Evolutionary conservation across 2,329 filamentous ascomycete species (phyloP).

Genomic region (Coniochaeta pulveracea): DNA sequence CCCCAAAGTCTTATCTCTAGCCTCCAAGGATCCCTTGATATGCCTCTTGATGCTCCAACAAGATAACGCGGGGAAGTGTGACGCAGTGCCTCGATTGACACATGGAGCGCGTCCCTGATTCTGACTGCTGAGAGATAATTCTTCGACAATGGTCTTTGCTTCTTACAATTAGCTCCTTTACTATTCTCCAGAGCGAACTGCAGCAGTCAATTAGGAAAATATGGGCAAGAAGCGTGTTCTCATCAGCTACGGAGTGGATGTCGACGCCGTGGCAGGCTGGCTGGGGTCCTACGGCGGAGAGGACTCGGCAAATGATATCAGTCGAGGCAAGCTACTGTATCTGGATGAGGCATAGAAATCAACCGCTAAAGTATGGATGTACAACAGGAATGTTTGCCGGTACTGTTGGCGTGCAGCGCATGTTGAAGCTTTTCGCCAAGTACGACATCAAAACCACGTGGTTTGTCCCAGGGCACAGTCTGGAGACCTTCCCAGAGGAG

Average conservation of each 20-base stretch:
- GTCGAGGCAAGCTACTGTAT: slow-evolving; percentile 11
- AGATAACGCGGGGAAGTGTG: too few relatives aligned
- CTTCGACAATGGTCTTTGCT: too few relatives aligned
- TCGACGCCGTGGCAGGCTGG: slow-evolving; percentile 21
- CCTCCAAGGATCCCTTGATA: neutral
- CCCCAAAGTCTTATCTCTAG: neutral
- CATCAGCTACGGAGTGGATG: slow-evolving; percentile 16
- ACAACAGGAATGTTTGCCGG: slow-evolving; percentile 51
- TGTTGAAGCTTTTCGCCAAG: slow-evolving; percentile 61
- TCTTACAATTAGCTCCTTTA: too few relatives aligned
- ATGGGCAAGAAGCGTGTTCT: slow-evolving; percentile 26
- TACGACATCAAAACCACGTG: slow-evolving; percentile 56
- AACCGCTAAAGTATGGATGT: neutral
- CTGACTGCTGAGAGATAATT: too few relatives aligned
- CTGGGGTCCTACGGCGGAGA: slow-evolving; percentile 20
- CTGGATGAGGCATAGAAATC: neutral
- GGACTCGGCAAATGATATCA: slow-evolving; percentile 19
- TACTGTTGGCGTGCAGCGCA: slow-evolving; percentile 50
- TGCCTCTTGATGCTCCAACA: too few relatives aligned
- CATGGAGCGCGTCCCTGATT: too few relatives aligned
- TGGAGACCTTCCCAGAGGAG: slow-evolving; percentile 33
- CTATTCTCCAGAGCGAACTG: too few relatives aligned
- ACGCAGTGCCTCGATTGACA: too few relatives aligned
- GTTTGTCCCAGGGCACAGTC: slow-evolving; percentile 37
- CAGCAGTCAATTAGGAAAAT: slow-evolving; percentile 1